Conservation (phyloP, 164 flowering plant genomes). For the Magnolia officinalis region DNA sequence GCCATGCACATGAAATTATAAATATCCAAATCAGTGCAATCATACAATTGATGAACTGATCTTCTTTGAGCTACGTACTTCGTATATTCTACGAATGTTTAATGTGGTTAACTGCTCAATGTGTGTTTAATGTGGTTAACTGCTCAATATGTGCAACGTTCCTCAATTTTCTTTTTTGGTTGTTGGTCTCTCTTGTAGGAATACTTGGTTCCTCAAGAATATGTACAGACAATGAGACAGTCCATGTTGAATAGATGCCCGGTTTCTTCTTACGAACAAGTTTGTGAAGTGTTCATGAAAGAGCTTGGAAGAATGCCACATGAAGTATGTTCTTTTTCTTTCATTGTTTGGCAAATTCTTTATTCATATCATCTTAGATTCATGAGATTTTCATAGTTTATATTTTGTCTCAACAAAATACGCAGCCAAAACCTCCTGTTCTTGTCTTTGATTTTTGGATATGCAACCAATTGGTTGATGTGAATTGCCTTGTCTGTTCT, state of each 20-base stretch:
- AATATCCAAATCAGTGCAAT: too few relatives aligned
- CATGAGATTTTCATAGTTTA: too few relatives aligned
- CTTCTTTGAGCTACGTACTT: too few relatives aligned
- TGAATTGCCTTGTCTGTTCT: background rate
- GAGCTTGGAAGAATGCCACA: constrained; percentile 90
- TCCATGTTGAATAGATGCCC: constrained; percentile 95
- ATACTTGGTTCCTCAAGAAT: constrained; percentile 83
- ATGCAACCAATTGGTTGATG: background rate
- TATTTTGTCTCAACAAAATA: background rate
- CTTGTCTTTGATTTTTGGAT: background rate
- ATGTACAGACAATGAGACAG: constrained; percentile 76
- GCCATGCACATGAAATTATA: too few relatives aligned
- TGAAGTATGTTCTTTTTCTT: constrained; percentile 46
- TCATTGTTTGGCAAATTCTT: background rate
- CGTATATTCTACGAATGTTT: too few relatives aligned
- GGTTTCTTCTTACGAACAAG: constrained; percentile 89
- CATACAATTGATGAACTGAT: too few relatives aligned
- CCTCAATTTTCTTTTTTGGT: background rate
- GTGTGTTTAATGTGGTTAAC: too few relatives aligned
- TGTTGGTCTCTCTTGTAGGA: constrained; percentile 44
- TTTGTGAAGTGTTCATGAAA: constrained; percentile 72
- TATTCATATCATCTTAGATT: background rate
- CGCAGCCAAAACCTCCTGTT: background rate
- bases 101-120: too few relatives aligned
- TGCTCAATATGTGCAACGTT: too few relatives aligned